These are phyloP conservation scores for Eimeria sp. DNA, from an alignment of 169 alveolate species.

Conservation along the genomic window DNA sequence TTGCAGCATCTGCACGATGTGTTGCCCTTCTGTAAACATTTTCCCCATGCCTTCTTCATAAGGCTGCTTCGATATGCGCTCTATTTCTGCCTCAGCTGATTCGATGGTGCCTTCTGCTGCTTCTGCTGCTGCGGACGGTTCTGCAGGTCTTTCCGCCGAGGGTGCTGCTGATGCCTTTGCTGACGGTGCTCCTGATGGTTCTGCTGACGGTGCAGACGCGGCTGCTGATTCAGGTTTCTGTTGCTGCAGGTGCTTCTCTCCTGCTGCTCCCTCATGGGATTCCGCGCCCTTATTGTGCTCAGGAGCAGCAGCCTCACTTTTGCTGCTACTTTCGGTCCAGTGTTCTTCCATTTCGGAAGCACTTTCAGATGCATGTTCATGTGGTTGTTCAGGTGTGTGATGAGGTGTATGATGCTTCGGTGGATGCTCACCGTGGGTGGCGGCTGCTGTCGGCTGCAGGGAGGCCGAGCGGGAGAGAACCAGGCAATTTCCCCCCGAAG, in stretches of 20 bases:
- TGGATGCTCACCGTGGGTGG: background rate
- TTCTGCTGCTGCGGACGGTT: background rate
- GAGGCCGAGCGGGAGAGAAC: background rate
- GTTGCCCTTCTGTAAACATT: background rate
- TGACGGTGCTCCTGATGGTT: background rate
- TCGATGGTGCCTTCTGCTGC: background rate
- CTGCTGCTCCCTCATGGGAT: background rate
- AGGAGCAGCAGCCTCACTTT: background rate
- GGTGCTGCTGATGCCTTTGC: background rate
- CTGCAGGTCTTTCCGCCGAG: background rate
- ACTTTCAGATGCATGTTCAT: background rate
- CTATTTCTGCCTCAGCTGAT: background rate
- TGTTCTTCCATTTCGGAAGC: background rate
- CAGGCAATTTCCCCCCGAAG: background rate
- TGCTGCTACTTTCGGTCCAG: background rate
- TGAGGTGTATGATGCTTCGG: background rate
- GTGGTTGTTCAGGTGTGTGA: background rate
- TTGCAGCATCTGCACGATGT: background rate
- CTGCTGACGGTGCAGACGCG: background rate
- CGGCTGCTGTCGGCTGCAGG: background rate
- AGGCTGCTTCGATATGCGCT: background rate
- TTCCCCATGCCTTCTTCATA: background rate
- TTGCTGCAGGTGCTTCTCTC: slow-evolving; percentile 5
- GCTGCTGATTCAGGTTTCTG: slow-evolving; percentile 7
- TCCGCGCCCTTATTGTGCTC: too few relatives aligned